Conservation (phyloP, 441 rosid genomes). For the Erysimum cheiri region DNA sequence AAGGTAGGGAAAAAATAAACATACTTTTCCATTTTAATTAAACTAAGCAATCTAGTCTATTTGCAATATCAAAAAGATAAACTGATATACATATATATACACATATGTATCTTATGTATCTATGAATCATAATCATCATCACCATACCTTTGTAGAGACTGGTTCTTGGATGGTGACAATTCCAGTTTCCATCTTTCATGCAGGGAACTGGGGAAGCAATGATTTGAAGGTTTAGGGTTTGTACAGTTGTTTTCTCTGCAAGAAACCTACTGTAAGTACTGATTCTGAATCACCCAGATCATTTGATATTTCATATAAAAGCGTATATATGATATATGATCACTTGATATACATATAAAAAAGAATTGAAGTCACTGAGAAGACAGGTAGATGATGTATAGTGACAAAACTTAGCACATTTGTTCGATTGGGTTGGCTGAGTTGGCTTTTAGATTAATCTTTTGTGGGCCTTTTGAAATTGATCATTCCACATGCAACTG, state of each 20-base stretch:
- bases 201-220: slow-evolving; percentile 30
- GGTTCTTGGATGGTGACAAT: slow-evolving; percentile 51
- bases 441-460: slow-evolving; percentile 46
- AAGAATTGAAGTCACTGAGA: slow-evolving; percentile 46
- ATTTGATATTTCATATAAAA: slow-evolving; percentile 23
- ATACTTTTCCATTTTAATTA: slow-evolving; percentile 15
- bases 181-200: slow-evolving; percentile 68
- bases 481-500: slow-evolving; percentile 48
- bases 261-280: slow-evolving; percentile 42
- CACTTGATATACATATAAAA: slow-evolving; percentile 37
- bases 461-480: slow-evolving; percentile 43
- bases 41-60: slow-evolving; percentile 13
- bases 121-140: slow-evolving; percentile 18
- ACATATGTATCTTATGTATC: slow-evolving; percentile 4
- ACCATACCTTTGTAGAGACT: slow-evolving; percentile 50
- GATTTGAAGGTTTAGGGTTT: slow-evolving; percentile 32
- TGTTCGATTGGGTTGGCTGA: slow-evolving; percentile 40
- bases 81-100: slow-evolving; percentile 1
- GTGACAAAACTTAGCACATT: slow-evolving; percentile 43
- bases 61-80: too few species aligned
- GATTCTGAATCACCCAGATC: slow-evolving; percentile 46
- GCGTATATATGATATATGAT: slow-evolving; percentile 17
- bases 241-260: slow-evolving; percentile 41
- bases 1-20: not conserved
- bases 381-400: slow-evolving; percentile 44